Evolutionary conservation across 331 rosid species (phyloP), one percentile per base, ranked within the genome.

Genomic region (Pyracantha coccinea): DNA sequence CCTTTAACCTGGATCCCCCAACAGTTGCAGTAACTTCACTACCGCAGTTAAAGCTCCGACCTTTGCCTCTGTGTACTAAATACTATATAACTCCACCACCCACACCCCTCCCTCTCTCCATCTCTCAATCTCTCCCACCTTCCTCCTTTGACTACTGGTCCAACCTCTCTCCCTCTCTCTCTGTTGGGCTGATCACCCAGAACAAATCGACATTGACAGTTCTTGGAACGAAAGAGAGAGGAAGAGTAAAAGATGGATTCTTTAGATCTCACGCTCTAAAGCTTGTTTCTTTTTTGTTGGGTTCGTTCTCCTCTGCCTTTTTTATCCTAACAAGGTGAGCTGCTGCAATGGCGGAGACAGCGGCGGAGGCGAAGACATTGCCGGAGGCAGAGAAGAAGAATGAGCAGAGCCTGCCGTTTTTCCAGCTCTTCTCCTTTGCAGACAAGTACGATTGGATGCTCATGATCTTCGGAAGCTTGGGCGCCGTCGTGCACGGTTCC

Each of bases 381-480:
- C 91, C 97, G 12, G 97, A 92, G 62, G 90, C 97, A 1, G 97
- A 90, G 77, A 94, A 94, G 97, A 92, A 94, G 92, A 94, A 92
- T 70, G 97, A 92, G 73, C 97, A 94, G 27, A 94, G 86, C 68
- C 57, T 94, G 13, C 97, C 97, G 15, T 94, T 94, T 75, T 83
- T 77, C 83, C 84, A 89, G 77, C 97, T 94, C 79, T 92, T 94
- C 82, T 86, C 90, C 47, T 92, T 92, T 66, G 99, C 99, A 17
- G 97, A 94, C 81, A 92, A 90, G 74, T 94, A 79, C 71, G 99
- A 94, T 55, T 88, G 73, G 32, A 33, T 87, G 35, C 89, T 94
- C 25, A 94, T 94, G 97, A 78, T 76, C 78, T 74, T 88, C 10
- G 99, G 99, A 3, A 92, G 92, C 83, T 8, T 94, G 15, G 99